Percentiles rank a stretch among this genome's conserved stretches.
Evolutionary conservation across 352 stramenopile species (phyloP).

Genomic region (Halophytophthora polymorphica): DNA sequence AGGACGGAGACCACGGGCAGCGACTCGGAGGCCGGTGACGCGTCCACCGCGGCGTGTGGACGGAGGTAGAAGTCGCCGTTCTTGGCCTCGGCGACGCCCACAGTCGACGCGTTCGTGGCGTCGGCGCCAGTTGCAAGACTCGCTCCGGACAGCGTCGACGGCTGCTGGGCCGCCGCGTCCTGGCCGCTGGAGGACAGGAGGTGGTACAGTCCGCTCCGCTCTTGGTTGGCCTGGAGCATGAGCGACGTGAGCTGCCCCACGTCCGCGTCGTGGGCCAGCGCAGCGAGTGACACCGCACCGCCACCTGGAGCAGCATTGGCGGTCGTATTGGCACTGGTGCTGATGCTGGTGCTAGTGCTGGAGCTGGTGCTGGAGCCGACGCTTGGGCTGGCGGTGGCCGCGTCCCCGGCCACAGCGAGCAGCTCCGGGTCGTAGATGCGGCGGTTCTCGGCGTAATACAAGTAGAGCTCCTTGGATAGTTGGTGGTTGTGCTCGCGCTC

Average conservation of each 20-base stretch:
- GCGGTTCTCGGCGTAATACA: conserved; percentile 77
- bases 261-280: conserved; percentile 7
- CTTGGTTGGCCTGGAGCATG: conserved; percentile 15
- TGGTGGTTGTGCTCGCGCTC: conserved; percentile 70
- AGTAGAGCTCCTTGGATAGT: conserved; percentile 65
- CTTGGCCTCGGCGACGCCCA: conserved; percentile 8
- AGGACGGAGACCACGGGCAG: conserved; percentile 23
- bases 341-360: neutral
- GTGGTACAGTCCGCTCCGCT: conserved; percentile 14
- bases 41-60: conserved; percentile 3
- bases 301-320: too few relatives aligned
- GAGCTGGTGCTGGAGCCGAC: neutral
- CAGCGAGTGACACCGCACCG: neutral
- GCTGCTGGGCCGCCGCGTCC: conserved; percentile 16
- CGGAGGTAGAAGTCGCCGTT: conserved; percentile 15
- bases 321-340: neutral
- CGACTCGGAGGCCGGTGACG: conserved; percentile 9
- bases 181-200: conserved; percentile 9
- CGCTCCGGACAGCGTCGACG: conserved; percentile 12
- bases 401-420: conserved; percentile 28
- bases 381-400: neutral
- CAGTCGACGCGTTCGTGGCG: conserved; percentile 8
- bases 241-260: conserved; percentile 11
- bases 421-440: conserved; percentile 77
- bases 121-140: conserved; percentile 1